Evolutionary conservation across 2,329 filamentous ascomycete species (phyloP), one percentile per base, ranked within the genome.

Genomic region (Colletotrichum trifolii): DNA sequence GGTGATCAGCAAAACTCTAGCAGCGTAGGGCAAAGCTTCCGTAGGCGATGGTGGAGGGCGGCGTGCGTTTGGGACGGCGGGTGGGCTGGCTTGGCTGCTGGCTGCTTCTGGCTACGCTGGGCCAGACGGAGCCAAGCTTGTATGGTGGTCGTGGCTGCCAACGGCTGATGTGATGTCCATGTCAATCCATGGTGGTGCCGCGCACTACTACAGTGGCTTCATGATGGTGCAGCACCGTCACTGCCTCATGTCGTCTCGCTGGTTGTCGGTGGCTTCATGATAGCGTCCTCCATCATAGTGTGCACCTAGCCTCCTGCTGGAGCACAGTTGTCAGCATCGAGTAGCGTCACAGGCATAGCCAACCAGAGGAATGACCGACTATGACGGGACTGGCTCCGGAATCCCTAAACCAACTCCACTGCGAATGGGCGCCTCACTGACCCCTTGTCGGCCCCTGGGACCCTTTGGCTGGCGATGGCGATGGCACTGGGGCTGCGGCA

Each of bases 371-470:
- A 17, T 33, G 17, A 35, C n/a, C 13, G 13, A 48, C 46, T 40
- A 61, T 53, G 52, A 57, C 63, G 63, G 63, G 63, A 55, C 59
- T 66, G 42, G 59, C 58, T 66, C 63, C 63, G 63, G 52, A 15
- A 47, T 34, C 36, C 36, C 52, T 38, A 47, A 15, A 15, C 6
- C 12, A 12, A 34, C 34, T 47, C 58, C 63, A 52, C 8, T 8
- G 12, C 13, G 13, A 12, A 13, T 35, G 39, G 4, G 15, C 45
- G 7, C 33, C 42, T 35, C 17, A 11, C 15, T 36, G 12, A 42
- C 43, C 49, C 61, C 49, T 48, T 43, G 54, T 15, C 12, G 35
- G n/a, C 53, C 53, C 53, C 53, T 35, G 36, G 34, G 25, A 8
- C 25, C 25, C 7, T 9, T 12, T 40, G 13, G 17, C 39, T 39